Percentiles rank a stretch among this genome's conserved stretches.
Evolutionary conservation across 495 filamentous ascomycete species (phyloP).

Genomic region (Viridothelium virens): DNA sequence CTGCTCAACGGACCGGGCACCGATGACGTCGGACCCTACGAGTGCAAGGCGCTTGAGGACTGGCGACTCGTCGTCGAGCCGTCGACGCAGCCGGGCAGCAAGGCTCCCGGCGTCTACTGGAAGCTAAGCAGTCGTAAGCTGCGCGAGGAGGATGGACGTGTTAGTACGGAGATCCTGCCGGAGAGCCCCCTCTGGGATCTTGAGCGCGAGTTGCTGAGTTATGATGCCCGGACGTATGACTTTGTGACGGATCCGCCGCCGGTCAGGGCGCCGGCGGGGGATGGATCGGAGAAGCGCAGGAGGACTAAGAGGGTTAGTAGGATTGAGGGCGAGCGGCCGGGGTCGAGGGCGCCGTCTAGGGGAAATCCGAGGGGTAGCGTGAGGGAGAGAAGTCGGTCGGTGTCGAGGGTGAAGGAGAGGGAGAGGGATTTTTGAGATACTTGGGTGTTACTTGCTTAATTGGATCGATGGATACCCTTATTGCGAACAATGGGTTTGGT

Average conservation of each 20-base stretch:
- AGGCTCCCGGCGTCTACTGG: constrained; percentile 32
- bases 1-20: constrained; percentile 48
- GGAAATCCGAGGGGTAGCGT: background rate
- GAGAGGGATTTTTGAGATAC: background rate
- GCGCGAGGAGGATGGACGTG: constrained; percentile 20
- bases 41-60: constrained; percentile 43
- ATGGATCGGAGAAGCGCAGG: constrained; percentile 2
- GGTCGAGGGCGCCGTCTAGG: background rate
- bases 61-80: constrained; percentile 39
- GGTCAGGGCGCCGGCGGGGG: background rate
- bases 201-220: constrained; percentile 30
- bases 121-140: constrained; percentile 20
- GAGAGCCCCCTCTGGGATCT: constrained; percentile 35
- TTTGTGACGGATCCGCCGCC: constrained; percentile 29
- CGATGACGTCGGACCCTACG: constrained; percentile 48
- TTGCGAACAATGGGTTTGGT: no score
- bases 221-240: constrained; percentile 33
- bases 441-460: background rate
- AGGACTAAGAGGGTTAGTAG: background rate
- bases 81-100: constrained; percentile 19
- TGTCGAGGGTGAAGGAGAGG: background rate
- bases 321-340: background rate
- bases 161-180: constrained; percentile 25
- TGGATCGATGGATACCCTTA: no score
- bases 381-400: background rate